phyloP scores from a whole-genome alignment of 2,329 filamentous ascomycete species.

The Beauveria asiatica region DNA sequence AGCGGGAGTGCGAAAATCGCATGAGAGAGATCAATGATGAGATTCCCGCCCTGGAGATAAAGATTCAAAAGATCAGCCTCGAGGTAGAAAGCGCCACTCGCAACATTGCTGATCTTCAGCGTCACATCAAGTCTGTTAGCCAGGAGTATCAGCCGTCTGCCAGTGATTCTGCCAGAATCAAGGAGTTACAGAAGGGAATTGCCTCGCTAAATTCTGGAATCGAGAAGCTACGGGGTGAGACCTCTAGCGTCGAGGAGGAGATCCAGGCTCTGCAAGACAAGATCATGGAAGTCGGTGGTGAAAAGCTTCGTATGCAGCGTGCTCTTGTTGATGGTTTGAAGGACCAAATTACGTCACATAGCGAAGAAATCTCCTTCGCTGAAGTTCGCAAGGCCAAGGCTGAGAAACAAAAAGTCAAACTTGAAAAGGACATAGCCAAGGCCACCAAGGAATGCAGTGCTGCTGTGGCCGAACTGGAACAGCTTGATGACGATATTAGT shows the following conservation, averaged over 20 bases:
- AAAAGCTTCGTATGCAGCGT: conserved; percentile 82
- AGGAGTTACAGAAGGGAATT: conserved; percentile 69
- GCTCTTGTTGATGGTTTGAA: conserved; percentile 84
- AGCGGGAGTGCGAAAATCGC: conserved; percentile 66
- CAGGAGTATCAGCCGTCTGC: conserved; percentile 75
- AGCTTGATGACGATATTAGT: conserved; percentile 68
- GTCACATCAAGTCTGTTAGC: conserved; percentile 75
- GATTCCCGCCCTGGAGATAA: conserved; percentile 78
- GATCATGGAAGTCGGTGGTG: conserved; percentile 97
- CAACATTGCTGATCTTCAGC: conserved; percentile 76
- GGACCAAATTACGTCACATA: conserved; percentile 71
- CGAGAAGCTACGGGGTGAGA: conserved; percentile 71
- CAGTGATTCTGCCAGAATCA: conserved; percentile 66
- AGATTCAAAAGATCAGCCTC: conserved; percentile 81
- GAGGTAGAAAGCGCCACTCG: conserved; percentile 81
- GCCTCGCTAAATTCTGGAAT: conserved; percentile 67
- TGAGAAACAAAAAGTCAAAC: conserved; percentile 82
- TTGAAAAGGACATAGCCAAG: conserved; percentile 73
- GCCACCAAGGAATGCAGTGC: conserved; percentile 71
- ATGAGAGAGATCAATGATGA: conserved; percentile 66
- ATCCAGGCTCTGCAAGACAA: conserved; percentile 90
- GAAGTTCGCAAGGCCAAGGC: conserved; percentile 88
- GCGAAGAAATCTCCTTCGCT: conserved; percentile 74
- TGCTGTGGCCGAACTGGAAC: conserved; percentile 64
- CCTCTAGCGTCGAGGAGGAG: conserved; percentile 82